Evolutionary conservation across 108 stramenopile genomes (phyloP).

Genomic region (Skeletonema potamos): DNA sequence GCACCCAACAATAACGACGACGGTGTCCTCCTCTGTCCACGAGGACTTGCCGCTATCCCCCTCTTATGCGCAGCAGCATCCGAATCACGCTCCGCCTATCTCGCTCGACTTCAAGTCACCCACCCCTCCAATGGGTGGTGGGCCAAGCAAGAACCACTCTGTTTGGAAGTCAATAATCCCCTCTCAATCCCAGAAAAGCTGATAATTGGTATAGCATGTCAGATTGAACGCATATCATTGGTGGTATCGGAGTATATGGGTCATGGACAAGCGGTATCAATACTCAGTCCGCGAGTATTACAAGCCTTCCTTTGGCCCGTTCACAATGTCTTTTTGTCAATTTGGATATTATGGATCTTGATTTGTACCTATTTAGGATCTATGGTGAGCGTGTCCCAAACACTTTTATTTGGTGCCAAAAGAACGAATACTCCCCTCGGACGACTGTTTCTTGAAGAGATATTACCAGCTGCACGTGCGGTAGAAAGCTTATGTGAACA

Average conservation of each 20-base stretch:
- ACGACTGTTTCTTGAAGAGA: slow-evolving; percentile 56
- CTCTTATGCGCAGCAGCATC: slow-evolving; percentile 80
- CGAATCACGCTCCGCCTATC: slow-evolving; percentile 76
- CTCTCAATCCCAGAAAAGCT: slow-evolving; percentile 60
- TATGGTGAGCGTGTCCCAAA: slow-evolving; percentile 43
- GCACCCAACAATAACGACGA: slow-evolving; percentile 8
- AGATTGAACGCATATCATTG: slow-evolving; percentile 62
- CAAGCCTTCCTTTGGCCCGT: slow-evolving; percentile 84
- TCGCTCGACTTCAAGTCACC: slow-evolving; percentile 58
- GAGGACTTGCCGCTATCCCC: slow-evolving; percentile 82
- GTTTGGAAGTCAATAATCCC: slow-evolving; percentile 52
- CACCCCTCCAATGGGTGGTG: slow-evolving; percentile 73
- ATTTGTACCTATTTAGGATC: slow-evolving; percentile 54
- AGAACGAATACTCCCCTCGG: slow-evolving; percentile 61
- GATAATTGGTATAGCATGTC: slow-evolving; percentile 52
- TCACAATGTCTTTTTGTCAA: slow-evolving; percentile 68
- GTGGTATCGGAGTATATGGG: slow-evolving; percentile 24
- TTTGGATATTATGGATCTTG: slow-evolving; percentile 78
- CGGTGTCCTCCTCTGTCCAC: slow-evolving; percentile 42
- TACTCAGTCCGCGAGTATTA: slow-evolving; percentile 45
- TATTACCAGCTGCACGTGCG: slow-evolving; percentile 47
- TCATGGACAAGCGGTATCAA: slow-evolving; percentile 20
- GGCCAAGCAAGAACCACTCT: slow-evolving; percentile 81
- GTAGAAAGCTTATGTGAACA: slow-evolving; percentile 58
- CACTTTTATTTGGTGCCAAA: slow-evolving; percentile 73